phyloP scores from a whole-genome alignment of 176 grass and related monocot species.

The Themeda triandra region DNA sequence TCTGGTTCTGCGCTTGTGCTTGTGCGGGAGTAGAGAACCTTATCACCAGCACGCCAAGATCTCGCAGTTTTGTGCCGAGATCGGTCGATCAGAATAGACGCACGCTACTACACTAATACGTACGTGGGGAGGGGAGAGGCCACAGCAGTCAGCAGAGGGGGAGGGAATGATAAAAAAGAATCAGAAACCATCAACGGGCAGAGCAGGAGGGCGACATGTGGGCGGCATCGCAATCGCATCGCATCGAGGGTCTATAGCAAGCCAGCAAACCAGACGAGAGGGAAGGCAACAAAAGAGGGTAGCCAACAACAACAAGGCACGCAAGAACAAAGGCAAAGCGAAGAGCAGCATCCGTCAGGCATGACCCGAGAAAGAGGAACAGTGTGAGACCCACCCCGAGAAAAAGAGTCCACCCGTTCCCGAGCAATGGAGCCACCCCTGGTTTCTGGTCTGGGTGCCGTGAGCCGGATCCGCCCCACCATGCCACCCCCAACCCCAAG shows the following conservation, averaged over 20 bases:
- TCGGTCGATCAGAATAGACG: neutral
- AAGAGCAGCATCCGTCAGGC: conserved; percentile 27
- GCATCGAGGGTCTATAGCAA: conserved; percentile 42
- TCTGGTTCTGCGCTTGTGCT: conserved; percentile 24
- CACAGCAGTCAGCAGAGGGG: neutral
- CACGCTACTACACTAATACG: neutral
- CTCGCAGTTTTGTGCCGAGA: conserved; percentile 19
- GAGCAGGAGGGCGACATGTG: conserved; percentile 27
- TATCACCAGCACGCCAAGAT: conserved; percentile 44
- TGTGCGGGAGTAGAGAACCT: conserved; percentile 51
- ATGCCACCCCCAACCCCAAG: neutral
- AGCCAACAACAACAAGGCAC: conserved; percentile 44
- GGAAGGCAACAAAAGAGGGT: conserved; percentile 40
- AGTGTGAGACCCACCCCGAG: conserved; percentile 41
- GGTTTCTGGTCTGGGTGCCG: neutral
- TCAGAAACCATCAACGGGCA: conserved; percentile 9
- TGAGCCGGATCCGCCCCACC: no score
- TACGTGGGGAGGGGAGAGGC: neutral
- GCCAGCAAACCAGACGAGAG: neutral
- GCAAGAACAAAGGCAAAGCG: conserved; percentile 44
- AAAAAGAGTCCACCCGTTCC: conserved; percentile 5
- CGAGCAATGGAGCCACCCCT: conserved; percentile 26
- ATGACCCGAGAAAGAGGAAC: conserved; percentile 50
- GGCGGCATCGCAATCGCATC: neutral
- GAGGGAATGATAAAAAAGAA: conserved; percentile 16